These are phyloP conservation scores for Saturnispora sekii DNA, from an alignment of 805 yeast genomes.

Conservation along the genomic window DNA sequence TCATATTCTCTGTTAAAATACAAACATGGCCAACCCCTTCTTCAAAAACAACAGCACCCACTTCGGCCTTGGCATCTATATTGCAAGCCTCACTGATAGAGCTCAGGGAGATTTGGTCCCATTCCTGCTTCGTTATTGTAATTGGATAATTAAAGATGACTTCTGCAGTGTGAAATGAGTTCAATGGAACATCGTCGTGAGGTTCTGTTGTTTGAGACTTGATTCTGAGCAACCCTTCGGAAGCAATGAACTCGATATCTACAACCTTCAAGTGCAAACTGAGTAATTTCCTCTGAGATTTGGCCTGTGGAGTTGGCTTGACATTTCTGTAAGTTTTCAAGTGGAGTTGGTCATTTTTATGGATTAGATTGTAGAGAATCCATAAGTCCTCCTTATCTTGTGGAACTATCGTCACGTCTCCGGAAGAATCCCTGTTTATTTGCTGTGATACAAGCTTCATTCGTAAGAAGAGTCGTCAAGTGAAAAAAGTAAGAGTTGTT, in stretches of 20 bases:
- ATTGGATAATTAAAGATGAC: slow-evolving; percentile 62
- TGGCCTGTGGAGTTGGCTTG: slow-evolving; percentile 24
- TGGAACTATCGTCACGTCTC: slow-evolving; percentile 58
- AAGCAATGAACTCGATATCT: slow-evolving; percentile 67
- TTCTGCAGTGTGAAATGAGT: slow-evolving; percentile 82
- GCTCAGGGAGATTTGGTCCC: slow-evolving; percentile 67
- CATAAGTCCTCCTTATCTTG: slow-evolving; percentile 91
- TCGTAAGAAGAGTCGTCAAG: neutral
- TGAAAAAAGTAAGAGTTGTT: too few relatives aligned
- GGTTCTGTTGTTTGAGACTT: slow-evolving; percentile 66
- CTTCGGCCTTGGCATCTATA: slow-evolving; percentile 73
- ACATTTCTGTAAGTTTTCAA: slow-evolving; percentile 62
- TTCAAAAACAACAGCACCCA: slow-evolving; percentile 88
- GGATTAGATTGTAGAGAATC: slow-evolving; percentile 73
- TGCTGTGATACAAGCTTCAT: slow-evolving; percentile 50
- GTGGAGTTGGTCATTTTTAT: slow-evolving; percentile 64
- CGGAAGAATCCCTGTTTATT: slow-evolving; percentile 52
- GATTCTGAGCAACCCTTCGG: slow-evolving; percentile 65
- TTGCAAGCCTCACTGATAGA: slow-evolving; percentile 61
- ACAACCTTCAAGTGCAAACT: slow-evolving; percentile 53
- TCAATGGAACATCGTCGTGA: slow-evolving; percentile 69
- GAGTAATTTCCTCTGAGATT: slow-evolving; percentile 42
- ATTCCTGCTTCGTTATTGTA: slow-evolving; percentile 60
- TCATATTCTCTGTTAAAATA: slow-evolving; percentile 79
- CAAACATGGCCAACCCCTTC: slow-evolving; percentile 95